A percentile compares a stretch with the other conserved stretches of the same genome.
Evolutionary conservation across 2,329 filamentous ascomycete species (phyloP).

Genomic region (Scytalidium lignicola): DNA sequence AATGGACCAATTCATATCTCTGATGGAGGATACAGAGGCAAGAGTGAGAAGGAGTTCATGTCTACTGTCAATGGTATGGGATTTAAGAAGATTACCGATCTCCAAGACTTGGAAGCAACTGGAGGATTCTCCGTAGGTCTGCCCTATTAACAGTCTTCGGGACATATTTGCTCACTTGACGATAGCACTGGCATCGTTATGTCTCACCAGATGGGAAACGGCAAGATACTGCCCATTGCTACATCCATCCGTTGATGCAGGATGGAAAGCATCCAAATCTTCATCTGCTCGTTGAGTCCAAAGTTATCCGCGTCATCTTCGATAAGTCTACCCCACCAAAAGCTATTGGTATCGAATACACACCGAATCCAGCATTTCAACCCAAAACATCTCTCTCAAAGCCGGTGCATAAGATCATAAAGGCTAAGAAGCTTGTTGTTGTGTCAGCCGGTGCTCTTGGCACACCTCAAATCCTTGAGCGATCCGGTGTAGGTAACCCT

Average conservation of each 20-base stretch:
- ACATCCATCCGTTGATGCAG: constrained; percentile 47
- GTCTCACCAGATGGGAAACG: constrained; percentile 45
- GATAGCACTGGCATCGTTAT: constrained; percentile 42
- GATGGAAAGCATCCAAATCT: constrained; percentile 49
- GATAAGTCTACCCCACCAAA: constrained; percentile 38
- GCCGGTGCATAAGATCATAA: constrained; percentile 32
- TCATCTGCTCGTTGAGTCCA: constrained; percentile 52
- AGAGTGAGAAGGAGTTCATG: constrained; percentile 44
- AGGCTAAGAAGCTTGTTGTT: constrained; percentile 50
- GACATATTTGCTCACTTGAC: constrained; percentile 11
- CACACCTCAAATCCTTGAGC: constrained; percentile 45
- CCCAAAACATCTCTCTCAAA: constrained; percentile 24
- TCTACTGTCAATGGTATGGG: constrained; percentile 42
- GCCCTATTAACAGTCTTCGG: neutral
- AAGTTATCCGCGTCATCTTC: constrained; percentile 51
- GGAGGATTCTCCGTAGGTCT: constrained; percentile 28
- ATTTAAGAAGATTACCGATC: constrained; percentile 45
- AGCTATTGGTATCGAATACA: constrained; percentile 56
- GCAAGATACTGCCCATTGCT: constrained; percentile 53
- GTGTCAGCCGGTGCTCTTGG: constrained; percentile 34
- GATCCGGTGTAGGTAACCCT: constrained; percentile 55
- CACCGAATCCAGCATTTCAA: constrained; percentile 41
- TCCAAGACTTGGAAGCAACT: constrained; percentile 44
- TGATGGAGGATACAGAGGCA: constrained; percentile 39
- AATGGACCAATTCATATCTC: constrained; percentile 52